Base-by-base conservation (phyloP, 2,329 filamentous ascomycete genomes). In the Amylocarpus encephaloides region DNA sequence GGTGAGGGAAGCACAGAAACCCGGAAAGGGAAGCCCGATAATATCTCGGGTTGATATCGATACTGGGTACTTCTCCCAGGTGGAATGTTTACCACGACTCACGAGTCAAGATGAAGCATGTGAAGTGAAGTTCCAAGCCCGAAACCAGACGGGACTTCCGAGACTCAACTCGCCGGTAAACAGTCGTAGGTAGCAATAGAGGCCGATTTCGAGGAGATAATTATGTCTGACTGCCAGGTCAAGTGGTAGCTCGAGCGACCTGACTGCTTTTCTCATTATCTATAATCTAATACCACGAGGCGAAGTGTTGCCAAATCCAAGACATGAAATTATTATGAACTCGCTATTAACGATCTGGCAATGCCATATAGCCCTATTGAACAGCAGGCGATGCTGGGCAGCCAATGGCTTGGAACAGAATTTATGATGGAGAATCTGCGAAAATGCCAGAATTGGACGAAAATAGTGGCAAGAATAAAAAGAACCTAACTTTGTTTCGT, bases 51-150 rank as follows among this genome's bases (percentile, higher is more conserved):
- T 30, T 26, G 29, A 35, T 40, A 41, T 26, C 19, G 5, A 19
- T 12, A 11, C 10, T 11, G 22, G 18, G 18, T 4, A 16, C 29
- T 29, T 26, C 16, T 41, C 35, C 5, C 5, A n/a, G 30, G 15
- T 3, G 12, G 19, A 26, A 15, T 19, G 22, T 15, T 18, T 13
- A 33, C n/a, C 18, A n/a, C 13, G 26, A n/a, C n/a, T 48, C 29
- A 19, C 19, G 39, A 48, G 46, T 48, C 46, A 43, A 36, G 46
- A 48, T 48, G 46, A 48, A 42, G 36, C 36, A 36, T 33, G 5
- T 15, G 19, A 5, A 15, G 9, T 7, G 41, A 13, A 9, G 29
- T 43, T 36, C 34, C 40, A 26, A 43, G 40, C 12, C 22, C 15
- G n/a, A 29, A 29, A 13, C 29, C 10, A 4, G 34, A 36, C 34